Evolutionary conservation across 108 stramenopile species (phyloP), one percentile per base, ranked within the genome.

Genomic region (Chaetoceros tenuissimus): DNA sequence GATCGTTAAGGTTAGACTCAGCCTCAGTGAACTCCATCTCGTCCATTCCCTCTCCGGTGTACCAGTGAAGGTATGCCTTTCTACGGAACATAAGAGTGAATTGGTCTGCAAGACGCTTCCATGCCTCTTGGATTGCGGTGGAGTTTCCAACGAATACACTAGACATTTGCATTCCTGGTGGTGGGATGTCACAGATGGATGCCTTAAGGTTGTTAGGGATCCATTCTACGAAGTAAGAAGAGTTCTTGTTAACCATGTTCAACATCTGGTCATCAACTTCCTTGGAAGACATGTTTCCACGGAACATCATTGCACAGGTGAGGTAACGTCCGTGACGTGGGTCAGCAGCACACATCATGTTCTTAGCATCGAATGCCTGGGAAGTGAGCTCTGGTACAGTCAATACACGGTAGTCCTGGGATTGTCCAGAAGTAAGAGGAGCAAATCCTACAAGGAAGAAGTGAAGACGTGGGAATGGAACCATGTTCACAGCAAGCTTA

Each of bases 161-260:
- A 26, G 92, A 84, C 89, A 88, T 94, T 69, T 83, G 87, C 62
- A 98, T 74, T 46, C 97, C 97, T 80, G 82, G 87, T 51, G 95
- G 97, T 5, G 97, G 97, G 53, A 98, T 92, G 85, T 98, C 95
- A 65, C 97, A 98, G 62, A 98, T 95, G 51, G 95, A 96, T 26
- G 95, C 92, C 92, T 98, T 98, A 66, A 98, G 81, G 86, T 98
- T 98, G 86, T 98, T 96, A 57, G 97, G 97, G 74, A 98, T 98
- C 97, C 97, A 98, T 68, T 98, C 97, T 27, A 98, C 97, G 73
- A 98, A 98, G 90, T 94, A 96, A 24, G 92, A 93, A 16, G 92
- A 90, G 84, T 98, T 96, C 91, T 96, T 98, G 96, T 83, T 96
- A 55, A 94, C 84, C 64, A 94, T 93, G 66, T 96, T 92, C 53